Evolutionary conservation across 495 filamentous ascomycete genomes (phyloP).

Genomic region (Lophiotrema nucula): DNA sequence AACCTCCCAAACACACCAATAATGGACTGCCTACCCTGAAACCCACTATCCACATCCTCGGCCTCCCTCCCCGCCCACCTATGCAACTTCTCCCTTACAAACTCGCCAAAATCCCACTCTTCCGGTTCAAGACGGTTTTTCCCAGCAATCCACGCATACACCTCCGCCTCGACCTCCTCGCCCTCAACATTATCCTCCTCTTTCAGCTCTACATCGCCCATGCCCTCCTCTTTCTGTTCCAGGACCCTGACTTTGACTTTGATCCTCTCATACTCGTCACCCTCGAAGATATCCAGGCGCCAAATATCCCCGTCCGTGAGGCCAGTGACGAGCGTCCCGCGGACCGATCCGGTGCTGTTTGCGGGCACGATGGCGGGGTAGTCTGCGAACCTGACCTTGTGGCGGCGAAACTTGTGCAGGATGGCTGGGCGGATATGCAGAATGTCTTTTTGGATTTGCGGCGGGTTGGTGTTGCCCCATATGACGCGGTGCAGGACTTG

Average conservation of each 20-base stretch:
- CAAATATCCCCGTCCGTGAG: conserved; percentile 73
- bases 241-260: conserved; percentile 51
- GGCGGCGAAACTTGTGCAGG: conserved; percentile 68
- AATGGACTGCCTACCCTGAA: conserved; percentile 36
- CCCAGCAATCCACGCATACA: conserved; percentile 71
- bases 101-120: conserved; percentile 74
- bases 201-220: conserved; percentile 41
- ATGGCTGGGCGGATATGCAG: conserved; percentile 72
- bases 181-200: conserved; percentile 52
- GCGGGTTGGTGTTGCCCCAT: conserved; percentile 57
- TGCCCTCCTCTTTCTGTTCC: conserved; percentile 43
- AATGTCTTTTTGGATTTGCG: conserved; percentile 33
- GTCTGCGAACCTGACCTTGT: conserved; percentile 64
- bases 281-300: conserved; percentile 83
- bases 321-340: conserved; percentile 77
- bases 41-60: conserved; percentile 41
- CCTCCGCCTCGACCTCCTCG: conserved; percentile 60
- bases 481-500: conserved; percentile 80
- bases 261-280: conserved; percentile 64
- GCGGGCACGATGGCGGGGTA: conserved; percentile 78
- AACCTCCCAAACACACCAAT: conserved; percentile 5
- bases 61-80: conserved; percentile 36
- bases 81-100: conserved; percentile 39
- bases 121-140: conserved; percentile 54
- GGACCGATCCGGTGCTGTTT: conserved; percentile 50